Evolutionary conservation across 2,329 filamentous ascomycete genomes (phyloP), one percentile per base, ranked within the genome.

Genomic region (Diplodia scrobiculata): DNA sequence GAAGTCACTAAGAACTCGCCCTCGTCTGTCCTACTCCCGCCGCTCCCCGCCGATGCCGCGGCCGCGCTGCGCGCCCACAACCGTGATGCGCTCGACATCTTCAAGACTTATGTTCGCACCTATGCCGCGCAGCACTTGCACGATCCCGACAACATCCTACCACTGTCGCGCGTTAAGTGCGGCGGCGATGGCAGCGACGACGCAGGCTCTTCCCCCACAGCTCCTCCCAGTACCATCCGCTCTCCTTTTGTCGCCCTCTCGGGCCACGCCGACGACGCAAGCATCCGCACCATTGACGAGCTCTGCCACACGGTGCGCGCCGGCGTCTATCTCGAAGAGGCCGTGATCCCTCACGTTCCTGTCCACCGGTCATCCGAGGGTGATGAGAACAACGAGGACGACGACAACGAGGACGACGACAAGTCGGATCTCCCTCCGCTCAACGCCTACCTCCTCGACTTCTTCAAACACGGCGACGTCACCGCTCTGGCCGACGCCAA

Each of bases 201-300:
- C 36, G 29, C 5, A 1, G 7, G 32, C 17, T 32, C 34, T 36
- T 1, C 34, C 34, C 1, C 34, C 0, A 10, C 34, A 2, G 14
- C 11, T 19, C 5, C 14, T 5, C n/a, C 9, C 77, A 29, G 79
- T 19, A n/a, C 7, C 17, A 19, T 89, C 4, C 84, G 88, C 4
- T 92, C 90, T 0, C 80, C 87, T 0, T 93, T 93, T 70, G 84
- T 87, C 2, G 89, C 89, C 0, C 83, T 93, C 1, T 92, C 90
- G 0, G 89, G 90, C 0, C 81, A 86, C 53, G 9, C 78, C 0
- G 90, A 92, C 71, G 89, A 92, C 71, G 90, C 92, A 71, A 89
- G 92, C 71, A 92, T 91, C 73, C 73, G 78, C 1, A 87, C 83
- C 0, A 86, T 92, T 19, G 80, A 84, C 19, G 89, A 92, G 59